phyloP scores from a whole-genome alignment of 23 red algal genomes.

The Gracilaria vermiculophylla region DNA sequence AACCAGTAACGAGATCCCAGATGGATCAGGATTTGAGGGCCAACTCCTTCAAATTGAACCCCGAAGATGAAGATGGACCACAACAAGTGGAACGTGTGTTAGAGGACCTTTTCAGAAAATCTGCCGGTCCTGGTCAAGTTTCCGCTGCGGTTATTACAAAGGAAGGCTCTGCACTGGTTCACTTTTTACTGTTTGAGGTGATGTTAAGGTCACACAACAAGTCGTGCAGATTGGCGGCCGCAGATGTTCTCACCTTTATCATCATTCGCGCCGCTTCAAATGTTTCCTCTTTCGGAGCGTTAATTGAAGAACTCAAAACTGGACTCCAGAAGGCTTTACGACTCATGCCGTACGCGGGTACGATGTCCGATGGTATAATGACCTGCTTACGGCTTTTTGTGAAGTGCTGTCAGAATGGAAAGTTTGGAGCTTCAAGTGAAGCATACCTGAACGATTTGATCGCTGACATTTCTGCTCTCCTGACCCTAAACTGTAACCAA shows the following conservation, averaged over 20 bases:
- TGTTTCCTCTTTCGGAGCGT: background rate
- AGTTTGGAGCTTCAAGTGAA: conserved; percentile 21
- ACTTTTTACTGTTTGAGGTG: conserved; percentile 41
- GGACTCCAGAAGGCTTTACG: conserved; percentile 24
- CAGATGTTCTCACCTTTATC: conserved; percentile 33
- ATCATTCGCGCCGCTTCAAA: conserved; percentile 8
- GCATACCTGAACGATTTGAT: background rate
- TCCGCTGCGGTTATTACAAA: background rate
- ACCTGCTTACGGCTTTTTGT: conserved; percentile 31
- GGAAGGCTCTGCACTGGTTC: background rate
- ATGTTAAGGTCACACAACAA: conserved; percentile 52
- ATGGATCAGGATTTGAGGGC: background rate
- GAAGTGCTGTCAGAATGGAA: conserved; percentile 28
- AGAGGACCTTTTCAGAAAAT: background rate
- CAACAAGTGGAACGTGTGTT: background rate
- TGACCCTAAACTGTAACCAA: conserved; percentile 41
- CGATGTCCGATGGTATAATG: conserved; percentile 50
- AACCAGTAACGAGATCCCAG: background rate
- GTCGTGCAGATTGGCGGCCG: conserved; percentile 9
- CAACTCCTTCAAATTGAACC: background rate
- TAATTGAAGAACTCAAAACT: conserved; percentile 7
- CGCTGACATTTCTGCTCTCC: background rate
- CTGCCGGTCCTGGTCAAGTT: background rate
- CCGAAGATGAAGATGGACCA: background rate
- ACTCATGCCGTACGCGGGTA: conserved; percentile 48